These are phyloP conservation scores for Physcomitrium patens DNA, from an alignment of 225 moss, liverwort and hornwort genomes.

Conservation along the genomic window DNA sequence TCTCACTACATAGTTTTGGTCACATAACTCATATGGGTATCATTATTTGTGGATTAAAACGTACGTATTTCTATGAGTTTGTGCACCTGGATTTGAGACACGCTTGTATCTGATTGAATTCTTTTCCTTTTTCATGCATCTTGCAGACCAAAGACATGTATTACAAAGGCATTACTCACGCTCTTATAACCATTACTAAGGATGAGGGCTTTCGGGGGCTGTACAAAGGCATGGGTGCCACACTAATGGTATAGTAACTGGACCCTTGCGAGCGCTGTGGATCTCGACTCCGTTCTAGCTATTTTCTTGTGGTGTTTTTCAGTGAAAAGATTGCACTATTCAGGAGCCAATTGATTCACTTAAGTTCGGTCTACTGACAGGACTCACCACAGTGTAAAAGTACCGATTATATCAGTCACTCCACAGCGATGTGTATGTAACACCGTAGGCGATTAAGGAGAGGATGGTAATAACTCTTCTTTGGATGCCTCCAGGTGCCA, in stretches of 20 bases:
- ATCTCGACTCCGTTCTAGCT: slow-evolving; percentile 7
- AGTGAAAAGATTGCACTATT: not conserved
- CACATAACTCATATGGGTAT: not conserved
- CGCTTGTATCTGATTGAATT: slow-evolving; percentile 15
- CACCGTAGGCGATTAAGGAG: slow-evolving; percentile 23
- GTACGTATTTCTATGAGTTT: not conserved
- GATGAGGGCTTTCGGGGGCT: slow-evolving; percentile 76
- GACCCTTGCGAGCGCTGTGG: slow-evolving; percentile 4
- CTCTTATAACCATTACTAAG: slow-evolving; percentile 58
- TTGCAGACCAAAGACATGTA: slow-evolving; percentile 81
- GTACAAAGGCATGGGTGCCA: slow-evolving; percentile 80
- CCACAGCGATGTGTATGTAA: slow-evolving; percentile 15
- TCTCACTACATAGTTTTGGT: slow-evolving; percentile 7
- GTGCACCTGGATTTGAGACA: slow-evolving; percentile 5
- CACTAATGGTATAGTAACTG: slow-evolving; percentile 60
- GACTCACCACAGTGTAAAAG: not conserved
- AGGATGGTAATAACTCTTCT: slow-evolving; percentile 18
- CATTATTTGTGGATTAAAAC: not conserved
- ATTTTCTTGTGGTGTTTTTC: not conserved
- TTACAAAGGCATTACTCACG: slow-evolving; percentile 80
- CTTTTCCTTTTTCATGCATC: slow-evolving; percentile 12
- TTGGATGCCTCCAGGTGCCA: slow-evolving; percentile 10
- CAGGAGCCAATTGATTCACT: not conserved
- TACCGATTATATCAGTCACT: slow-evolving; percentile 4
- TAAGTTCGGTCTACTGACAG: slow-evolving; percentile 2